phyloP scores from a whole-genome alignment of 148 eudicot genomes.

The Chenopodium berlandieri region DNA sequence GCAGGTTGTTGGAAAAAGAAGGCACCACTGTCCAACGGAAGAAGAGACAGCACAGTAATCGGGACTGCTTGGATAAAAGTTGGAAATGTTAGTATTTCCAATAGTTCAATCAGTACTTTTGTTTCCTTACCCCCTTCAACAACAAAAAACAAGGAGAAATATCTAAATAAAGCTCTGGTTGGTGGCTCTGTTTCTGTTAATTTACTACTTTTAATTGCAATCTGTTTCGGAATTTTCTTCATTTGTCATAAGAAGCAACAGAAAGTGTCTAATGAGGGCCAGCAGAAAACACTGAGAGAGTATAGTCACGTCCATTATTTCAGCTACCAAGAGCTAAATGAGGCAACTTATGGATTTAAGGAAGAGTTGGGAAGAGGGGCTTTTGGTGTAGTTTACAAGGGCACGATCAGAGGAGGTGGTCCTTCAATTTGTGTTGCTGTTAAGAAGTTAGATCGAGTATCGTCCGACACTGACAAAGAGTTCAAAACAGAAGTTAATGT shows the following conservation, averaged over 20 bases:
- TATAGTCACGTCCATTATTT: constrained; percentile 30
- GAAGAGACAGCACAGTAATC: background rate
- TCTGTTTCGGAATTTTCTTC: constrained; percentile 19
- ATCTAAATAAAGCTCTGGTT: constrained; percentile 16
- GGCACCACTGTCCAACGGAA: constrained; percentile 34
- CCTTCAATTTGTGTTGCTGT: constrained; percentile 6
- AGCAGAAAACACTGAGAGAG: constrained; percentile 3
- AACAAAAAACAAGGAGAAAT: background rate
- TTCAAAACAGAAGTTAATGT: constrained; percentile 42
- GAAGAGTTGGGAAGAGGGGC: constrained; percentile 35
- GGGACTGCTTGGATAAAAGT: constrained; percentile 24
- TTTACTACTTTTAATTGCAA: constrained; percentile 9
- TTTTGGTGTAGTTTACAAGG: constrained; percentile 48
- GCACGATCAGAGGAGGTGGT: constrained; percentile 25
- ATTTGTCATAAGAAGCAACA: constrained; percentile 2
- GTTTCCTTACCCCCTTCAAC: background rate
- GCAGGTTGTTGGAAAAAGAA: constrained; percentile 33
- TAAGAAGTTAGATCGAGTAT: constrained; percentile 13
- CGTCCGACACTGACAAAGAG: constrained; percentile 46
- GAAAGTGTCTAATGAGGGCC: background rate
- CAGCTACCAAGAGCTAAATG: constrained; percentile 36
- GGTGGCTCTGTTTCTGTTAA: constrained; percentile 31
- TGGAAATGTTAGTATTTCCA: constrained; percentile 4
- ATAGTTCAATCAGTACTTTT: background rate
- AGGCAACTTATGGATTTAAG: constrained; percentile 44